Percentiles rank a stretch among this genome's conserved stretches.
Conservation (phyloP, 306 rosid species). For the Pueraria montana region DNA sequence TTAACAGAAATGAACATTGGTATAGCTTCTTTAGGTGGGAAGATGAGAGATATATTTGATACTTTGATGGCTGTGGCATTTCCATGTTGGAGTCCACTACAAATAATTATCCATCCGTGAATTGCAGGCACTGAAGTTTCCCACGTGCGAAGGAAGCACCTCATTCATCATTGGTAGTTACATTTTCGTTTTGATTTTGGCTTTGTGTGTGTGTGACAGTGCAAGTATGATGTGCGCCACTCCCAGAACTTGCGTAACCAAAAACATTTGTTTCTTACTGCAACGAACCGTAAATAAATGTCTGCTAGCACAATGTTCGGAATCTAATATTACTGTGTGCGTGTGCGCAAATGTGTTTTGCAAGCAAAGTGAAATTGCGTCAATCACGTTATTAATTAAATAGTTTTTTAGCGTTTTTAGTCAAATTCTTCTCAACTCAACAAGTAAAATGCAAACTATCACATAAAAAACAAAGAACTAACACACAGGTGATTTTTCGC, state of each 20-base stretch:
- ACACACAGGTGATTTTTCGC: background rate
- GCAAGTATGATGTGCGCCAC: conserved; percentile 76
- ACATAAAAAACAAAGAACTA: background rate
- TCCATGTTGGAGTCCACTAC: conserved; percentile 63
- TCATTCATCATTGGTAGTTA: background rate
- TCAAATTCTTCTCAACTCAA: background rate
- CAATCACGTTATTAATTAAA: background rate
- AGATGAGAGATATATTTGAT: conserved; percentile 30
- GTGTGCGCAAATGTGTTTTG: background rate
- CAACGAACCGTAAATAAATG: background rate
- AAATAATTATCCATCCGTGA: conserved; percentile 28
- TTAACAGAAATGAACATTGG: background rate
- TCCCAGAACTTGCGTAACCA: conserved; percentile 22
- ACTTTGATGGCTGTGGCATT: conserved; percentile 41
- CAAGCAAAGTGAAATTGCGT: background rate
- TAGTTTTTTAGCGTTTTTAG: background rate
- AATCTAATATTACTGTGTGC: background rate
- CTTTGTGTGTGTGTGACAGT: conserved; percentile 32
- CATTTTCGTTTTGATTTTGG: conserved; percentile 34
- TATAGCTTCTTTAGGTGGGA: conserved; percentile 31
- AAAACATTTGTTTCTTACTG: conserved; percentile 1
- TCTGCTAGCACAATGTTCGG: background rate
- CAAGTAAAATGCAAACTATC: background rate
- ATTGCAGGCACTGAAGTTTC: conserved; percentile 23
- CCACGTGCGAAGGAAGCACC: conserved; percentile 49